phyloP scores from a whole-genome alignment of 805 yeast species.

The Starmerella sp. region DNA sequence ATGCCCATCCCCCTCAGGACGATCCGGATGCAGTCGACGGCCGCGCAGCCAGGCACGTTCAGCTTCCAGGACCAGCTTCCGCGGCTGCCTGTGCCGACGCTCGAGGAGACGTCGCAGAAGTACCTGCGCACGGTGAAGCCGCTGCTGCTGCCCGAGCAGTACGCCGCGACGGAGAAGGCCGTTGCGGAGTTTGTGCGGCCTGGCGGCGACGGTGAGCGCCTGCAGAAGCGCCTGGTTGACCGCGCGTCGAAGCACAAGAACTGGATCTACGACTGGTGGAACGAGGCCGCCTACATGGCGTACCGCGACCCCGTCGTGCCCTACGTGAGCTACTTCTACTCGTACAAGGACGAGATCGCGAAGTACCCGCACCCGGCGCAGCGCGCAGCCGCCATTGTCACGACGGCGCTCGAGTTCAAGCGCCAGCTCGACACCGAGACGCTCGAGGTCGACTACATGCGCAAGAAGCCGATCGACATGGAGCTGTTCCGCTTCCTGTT shows the following conservation, averaged over 20 bases:
- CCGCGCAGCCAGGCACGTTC: constrained; percentile 40
- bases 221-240: constrained; percentile 54
- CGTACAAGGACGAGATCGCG: constrained; percentile 53
- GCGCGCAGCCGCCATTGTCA: constrained; percentile 67
- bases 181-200: constrained; percentile 55
- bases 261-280: constrained; percentile 92
- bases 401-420: constrained; percentile 58
- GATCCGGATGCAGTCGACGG: constrained; percentile 26
- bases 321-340: constrained; percentile 79
- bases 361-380: constrained; percentile 29
- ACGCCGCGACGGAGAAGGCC: constrained; percentile 41
- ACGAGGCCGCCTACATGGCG: constrained; percentile 78
- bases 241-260: constrained; percentile 54
- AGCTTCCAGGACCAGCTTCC: constrained; percentile 67
- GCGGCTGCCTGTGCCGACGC: constrained; percentile 73
- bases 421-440: constrained; percentile 55
- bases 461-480: constrained; percentile 84
- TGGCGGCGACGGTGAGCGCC: constrained; percentile 51
- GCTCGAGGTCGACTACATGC: constrained; percentile 67
- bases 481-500: constrained; percentile 85
- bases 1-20: constrained; percentile 5
- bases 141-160: constrained; percentile 40
- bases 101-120: constrained; percentile 55
- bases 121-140: constrained; percentile 71
- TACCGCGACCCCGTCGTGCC: constrained; percentile 94